Evolutionary conservation across 2,329 filamentous ascomycete species (phyloP).

Genomic region (Chaetomium sp.): DNA sequence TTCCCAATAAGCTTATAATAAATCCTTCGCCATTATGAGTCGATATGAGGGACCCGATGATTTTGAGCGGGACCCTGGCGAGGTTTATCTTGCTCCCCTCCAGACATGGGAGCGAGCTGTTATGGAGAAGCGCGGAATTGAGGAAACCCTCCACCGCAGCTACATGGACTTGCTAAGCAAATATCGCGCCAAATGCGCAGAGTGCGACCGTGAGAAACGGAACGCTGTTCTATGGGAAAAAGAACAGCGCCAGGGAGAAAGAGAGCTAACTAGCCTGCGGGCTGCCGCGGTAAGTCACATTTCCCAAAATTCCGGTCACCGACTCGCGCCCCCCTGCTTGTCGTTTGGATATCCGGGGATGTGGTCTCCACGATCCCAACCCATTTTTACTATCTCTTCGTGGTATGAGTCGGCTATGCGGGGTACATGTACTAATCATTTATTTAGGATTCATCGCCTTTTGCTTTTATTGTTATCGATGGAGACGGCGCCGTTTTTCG

Average conservation of each 20-base stretch:
- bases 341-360: not conserved
- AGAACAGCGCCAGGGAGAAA: constrained; percentile 15
- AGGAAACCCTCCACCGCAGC: constrained; percentile 4
- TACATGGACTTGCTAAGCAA: constrained; percentile 13
- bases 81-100: constrained; percentile 8
- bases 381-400: not conserved
- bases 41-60: constrained; percentile 7
- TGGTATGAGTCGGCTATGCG: too few species aligned
- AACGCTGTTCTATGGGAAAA: constrained; percentile 20
- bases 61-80: constrained; percentile 9
- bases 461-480: constrained; percentile 32
- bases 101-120: constrained; percentile 8
- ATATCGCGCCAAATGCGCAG: constrained; percentile 14
- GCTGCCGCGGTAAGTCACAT: constrained; percentile 12
- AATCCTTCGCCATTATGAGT: constrained; percentile 8
- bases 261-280: constrained; percentile 18
- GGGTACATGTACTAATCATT: not conserved
- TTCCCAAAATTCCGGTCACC: not conserved
- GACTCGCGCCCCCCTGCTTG: not conserved
- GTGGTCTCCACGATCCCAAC: not conserved
- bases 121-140: constrained; percentile 1
- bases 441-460: constrained; percentile 28
- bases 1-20: not conserved
- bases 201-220: constrained; percentile 19
- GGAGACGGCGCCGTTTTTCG: constrained; percentile 32